Evolutionary conservation across 805 yeast genomes (phyloP).

Genomic region (Wickerhamiella hasegawae): DNA sequence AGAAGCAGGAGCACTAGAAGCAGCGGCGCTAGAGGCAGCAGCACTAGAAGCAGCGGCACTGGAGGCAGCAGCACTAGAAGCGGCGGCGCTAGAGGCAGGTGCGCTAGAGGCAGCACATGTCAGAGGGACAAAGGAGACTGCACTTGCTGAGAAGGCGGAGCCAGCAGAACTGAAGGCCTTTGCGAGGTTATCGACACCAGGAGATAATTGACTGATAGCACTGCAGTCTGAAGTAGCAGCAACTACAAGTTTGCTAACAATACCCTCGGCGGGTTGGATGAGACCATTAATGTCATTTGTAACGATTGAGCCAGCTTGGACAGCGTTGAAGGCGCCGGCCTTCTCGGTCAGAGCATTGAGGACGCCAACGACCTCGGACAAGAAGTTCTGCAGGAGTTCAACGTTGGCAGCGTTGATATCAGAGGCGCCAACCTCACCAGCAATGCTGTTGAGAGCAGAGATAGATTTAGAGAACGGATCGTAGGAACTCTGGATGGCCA

Average conservation of each 20-base stretch:
- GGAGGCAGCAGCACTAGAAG: too few species aligned
- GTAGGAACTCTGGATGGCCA: slow-evolving; percentile 12
- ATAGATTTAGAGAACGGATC: too few species aligned
- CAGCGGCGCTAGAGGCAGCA: too few species aligned
- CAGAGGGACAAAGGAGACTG: too few species aligned
- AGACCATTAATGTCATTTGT: slow-evolving; percentile 9
- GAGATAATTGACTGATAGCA: slow-evolving; percentile 1
- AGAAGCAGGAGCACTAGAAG: too few species aligned
- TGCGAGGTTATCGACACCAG: slow-evolving; percentile 1
- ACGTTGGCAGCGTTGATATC: slow-evolving; percentile 3
- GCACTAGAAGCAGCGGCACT: too few species aligned
- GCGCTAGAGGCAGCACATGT: too few species aligned
- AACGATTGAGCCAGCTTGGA: slow-evolving; percentile 12
- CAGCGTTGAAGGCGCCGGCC: slow-evolving; percentile 13
- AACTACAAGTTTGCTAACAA: slow-evolving; percentile 7
- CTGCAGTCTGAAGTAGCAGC: slow-evolving; percentile 3
- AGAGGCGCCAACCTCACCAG: slow-evolving; percentile 5
- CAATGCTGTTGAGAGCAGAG: slow-evolving; percentile 6
- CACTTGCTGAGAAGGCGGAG: too few species aligned
- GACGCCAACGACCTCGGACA: slow-evolving; percentile 8
- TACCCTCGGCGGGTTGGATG: slow-evolving; percentile 6
- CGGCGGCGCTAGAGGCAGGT: too few species aligned
- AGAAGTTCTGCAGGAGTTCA: slow-evolving; percentile 1
- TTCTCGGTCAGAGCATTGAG: slow-evolving; percentile 12
- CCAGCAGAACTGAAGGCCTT: slow-evolving; percentile 5